Percentiles rank a stretch among this genome's conserved stretches.
phyloP scores from a whole-genome alignment of 2,329 filamentous ascomycete species.

The Ambrosiella xylebori region DNA sequence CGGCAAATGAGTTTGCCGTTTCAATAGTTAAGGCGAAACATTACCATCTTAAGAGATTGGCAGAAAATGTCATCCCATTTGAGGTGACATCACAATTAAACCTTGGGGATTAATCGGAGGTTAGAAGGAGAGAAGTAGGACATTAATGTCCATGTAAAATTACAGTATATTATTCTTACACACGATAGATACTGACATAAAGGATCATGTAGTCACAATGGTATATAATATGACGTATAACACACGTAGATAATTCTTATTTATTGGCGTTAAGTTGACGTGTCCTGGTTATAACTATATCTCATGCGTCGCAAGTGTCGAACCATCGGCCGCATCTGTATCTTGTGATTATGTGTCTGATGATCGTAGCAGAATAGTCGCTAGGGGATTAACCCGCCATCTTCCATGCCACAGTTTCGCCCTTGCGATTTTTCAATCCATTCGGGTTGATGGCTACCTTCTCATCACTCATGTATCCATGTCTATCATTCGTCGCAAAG shows the following conservation, averaged over 20 bases:
- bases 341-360: neutral
- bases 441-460: conserved; percentile 3
- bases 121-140: neutral
- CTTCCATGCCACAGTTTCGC: conserved; percentile 13
- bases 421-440: conserved; percentile 12
- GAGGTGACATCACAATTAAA: conserved; percentile 20
- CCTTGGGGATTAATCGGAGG: neutral
- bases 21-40: conserved; percentile 57
- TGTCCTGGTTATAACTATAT: neutral
- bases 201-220: no score
- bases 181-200: no score
- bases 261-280: no score
- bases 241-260: no score
- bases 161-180: no score
- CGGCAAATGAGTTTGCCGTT: conserved; percentile 56
- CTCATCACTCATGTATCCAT: conserved; percentile 8
- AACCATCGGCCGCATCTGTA: neutral
- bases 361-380: neutral
- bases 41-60: conserved; percentile 19
- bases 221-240: no score
- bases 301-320: neutral
- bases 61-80: conserved; percentile 20
- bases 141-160: no score
- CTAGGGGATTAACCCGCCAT: conserved; percentile 1
- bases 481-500: conserved; percentile 63